Base-by-base conservation (phyloP, 2,329 filamentous ascomycete genomes). In the Chrysoporthe cubensis region DNA sequence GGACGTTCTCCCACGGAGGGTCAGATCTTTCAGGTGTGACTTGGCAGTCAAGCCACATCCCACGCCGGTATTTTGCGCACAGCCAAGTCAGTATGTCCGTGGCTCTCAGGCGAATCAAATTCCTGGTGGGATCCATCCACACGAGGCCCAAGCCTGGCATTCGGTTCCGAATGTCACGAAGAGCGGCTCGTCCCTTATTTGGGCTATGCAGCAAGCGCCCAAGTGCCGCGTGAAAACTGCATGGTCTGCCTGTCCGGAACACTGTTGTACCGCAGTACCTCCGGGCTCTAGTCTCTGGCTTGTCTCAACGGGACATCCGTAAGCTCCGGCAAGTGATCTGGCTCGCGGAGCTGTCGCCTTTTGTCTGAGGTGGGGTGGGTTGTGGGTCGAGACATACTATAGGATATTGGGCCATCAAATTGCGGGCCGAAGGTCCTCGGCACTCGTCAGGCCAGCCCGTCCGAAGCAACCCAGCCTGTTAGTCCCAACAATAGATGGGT, bases 371-470 rank as follows among this genome's bases (percentile, higher is more conserved):
- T 6, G 46, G 46, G 43, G 13, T 62, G 44, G 34, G 32, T 32
- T 37, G 46, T 54, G 37, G 46, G 34, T 34, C 58, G 32, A n/a
- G 3, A 59, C 5, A 57, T n/a, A 42, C 37, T 26, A 32, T 50
- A 57, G 50, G 54, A 37, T 63, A 64, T 52, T 42, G 34, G 50
- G 65, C 46, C 60, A 59, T 66, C 62, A 40, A 40, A 66, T 52
- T 63, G 68, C 68, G 68, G 66, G 66, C 66, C 68, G 68, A 68
- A 56, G 57, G 61, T 34, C 62, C 68, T 68, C 66, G 65, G 62
- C 64, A 64, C n/a, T 57, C 58, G 34, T 18, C 61, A 52, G 58
- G 44, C 59, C 62, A 66, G 44, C 11, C 44, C 32, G 4, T 11
- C 5, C 32, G 9, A 52, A 9, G 26, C 60, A 21, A 50, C 13